Evolutionary conservation across 2,329 filamentous ascomycete species (phyloP), one percentile per base, ranked within the genome.

Genomic region (Penicillium sp.): DNA sequence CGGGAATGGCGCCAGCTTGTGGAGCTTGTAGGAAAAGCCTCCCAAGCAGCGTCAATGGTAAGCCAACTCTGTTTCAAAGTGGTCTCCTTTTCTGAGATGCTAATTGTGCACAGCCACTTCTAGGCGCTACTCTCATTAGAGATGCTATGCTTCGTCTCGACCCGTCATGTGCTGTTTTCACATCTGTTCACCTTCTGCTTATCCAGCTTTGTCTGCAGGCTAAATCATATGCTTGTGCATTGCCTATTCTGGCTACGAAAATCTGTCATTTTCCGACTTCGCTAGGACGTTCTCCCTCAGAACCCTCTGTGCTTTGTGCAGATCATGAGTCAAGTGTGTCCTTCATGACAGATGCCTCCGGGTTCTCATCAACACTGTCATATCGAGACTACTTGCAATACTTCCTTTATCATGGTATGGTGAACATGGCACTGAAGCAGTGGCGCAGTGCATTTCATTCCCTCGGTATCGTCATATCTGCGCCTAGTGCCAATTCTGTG

Each of bases 391-490:
- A 72, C 35, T 72, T 89, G 16, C 81, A 86, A 63, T 89, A 89
- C 64, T 84, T 87, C 58, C 67, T 86, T 4, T 68, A 81, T 33
- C 77, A 81, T 14, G 85, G 80, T n/a, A 75, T 86, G 70, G 76
- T 85, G 35, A 86, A 83, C 64, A 81, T 85, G 62, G 75, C 77
- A 2, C 67, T 76, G 41, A 75, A 79, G 50, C 71, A 82, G 53
- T 91, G 87, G 86, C 64, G 70, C 14, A 79, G 78, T 49, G 85
- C 87, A 0, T 71, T 77, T 13, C 76, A 77, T 31, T 82, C 83
- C 27, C 76, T 90, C 22, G 80, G 83, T 58, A 77, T 81, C 50
- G 80, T 82, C 36, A 75, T 95, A 30, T 80, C 84, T 3, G 83
- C 84, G 49, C 88, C 90, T 0, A 75, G 78, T 0, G 77, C 75